Evolutionary conservation across 1,284 basidiomycete genomes (phyloP), one percentile per base, ranked within the genome.

Genomic region (Irpex rosettiformis): DNA sequence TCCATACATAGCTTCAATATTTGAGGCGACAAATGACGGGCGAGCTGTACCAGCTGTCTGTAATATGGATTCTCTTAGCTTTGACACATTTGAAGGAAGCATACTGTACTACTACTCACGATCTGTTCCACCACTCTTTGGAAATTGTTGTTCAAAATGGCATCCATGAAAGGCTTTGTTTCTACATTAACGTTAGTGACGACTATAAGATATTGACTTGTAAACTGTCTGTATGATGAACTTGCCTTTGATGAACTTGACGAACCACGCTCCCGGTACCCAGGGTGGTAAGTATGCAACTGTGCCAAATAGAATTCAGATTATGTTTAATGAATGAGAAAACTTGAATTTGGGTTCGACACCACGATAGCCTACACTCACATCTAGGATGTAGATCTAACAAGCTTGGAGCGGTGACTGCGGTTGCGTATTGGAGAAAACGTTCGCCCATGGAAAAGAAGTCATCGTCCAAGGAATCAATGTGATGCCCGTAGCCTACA

Each of bases 1-100:
- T 3, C 52, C 25, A 7, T 22, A 47, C 22, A 58, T 29, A 1
- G 45, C 33, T 18, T 45, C 51, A 16, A 47, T 10, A 7, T 45
- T 33, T 8, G 45, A 33, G 11, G 43, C 24, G 1, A 54, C 52
- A 37, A 58, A 53, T 4, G 57, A 58, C 0, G 40, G 42, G 3
- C 47, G 52, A 3, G 57, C 57, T 6, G 33, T 58, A 3, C 57
- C 57, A 1, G 33, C 51, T 10, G 18, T 37, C 57, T 58, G 11
- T 6, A 54, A 11, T 29, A 13, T 10, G 29, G 10, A 10, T 4
- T 43, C 30, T 13, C 16, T 16, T 7, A 7, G 33, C 16, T 37
- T 37, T n/a, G n/a, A n/a, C n/a, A 37, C 16, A 16, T n/a, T n/a
- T n/a, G n/a, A n/a, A n/a, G n/a, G n/a, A n/a, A 37, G 33, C 33